Conservation (phyloP, 202 grass and related monocot species). For the Sporobolus alterniflorus region DNA sequence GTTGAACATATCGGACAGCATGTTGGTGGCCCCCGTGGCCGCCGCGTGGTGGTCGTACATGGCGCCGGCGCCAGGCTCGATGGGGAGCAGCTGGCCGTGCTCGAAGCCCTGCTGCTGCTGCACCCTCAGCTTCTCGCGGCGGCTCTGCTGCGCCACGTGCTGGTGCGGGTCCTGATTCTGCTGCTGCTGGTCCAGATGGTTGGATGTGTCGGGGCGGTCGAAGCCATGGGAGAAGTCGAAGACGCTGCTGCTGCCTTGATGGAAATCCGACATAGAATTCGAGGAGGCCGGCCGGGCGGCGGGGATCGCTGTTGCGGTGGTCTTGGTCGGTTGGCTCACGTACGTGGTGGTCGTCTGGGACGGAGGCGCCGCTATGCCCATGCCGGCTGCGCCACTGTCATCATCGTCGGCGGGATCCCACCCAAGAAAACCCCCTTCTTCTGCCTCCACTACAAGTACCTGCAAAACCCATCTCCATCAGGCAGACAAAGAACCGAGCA, state of each 20-base stretch:
- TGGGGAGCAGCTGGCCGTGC: too few relatives aligned
- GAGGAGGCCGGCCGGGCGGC: constrained; percentile 38
- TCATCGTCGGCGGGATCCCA: constrained; percentile 38
- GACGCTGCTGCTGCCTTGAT: constrained; percentile 70
- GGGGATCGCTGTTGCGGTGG: constrained; percentile 37
- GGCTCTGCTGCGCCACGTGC: constrained; percentile 90
- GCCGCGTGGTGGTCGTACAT: constrained; percentile 51
- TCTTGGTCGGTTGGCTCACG: constrained; percentile 55
- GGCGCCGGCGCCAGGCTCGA: too few relatives aligned
- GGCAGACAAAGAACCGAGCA: neutral
- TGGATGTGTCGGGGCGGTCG: constrained; percentile 42
- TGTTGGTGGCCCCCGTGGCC: constrained; percentile 55
- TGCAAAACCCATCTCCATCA: neutral
- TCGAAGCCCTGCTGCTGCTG: constrained; percentile 46
- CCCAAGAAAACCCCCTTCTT: constrained; percentile 21
- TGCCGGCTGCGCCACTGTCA: constrained; percentile 64
- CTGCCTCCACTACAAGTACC: neutral
- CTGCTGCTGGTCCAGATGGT: constrained; percentile 31
- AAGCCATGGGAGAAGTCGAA: constrained; percentile 84
- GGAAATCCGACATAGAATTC: constrained; percentile 97
- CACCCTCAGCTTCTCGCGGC: constrained; percentile 84
- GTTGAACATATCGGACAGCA: constrained; percentile 87
- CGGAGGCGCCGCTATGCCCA: constrained; percentile 85
- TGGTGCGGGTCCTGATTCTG: constrained; percentile 56
- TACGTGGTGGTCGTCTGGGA: constrained; percentile 52